phyloP scores from a whole-genome alignment of 1,284 basidiomycete species.

The Sutorius eximius region DNA sequence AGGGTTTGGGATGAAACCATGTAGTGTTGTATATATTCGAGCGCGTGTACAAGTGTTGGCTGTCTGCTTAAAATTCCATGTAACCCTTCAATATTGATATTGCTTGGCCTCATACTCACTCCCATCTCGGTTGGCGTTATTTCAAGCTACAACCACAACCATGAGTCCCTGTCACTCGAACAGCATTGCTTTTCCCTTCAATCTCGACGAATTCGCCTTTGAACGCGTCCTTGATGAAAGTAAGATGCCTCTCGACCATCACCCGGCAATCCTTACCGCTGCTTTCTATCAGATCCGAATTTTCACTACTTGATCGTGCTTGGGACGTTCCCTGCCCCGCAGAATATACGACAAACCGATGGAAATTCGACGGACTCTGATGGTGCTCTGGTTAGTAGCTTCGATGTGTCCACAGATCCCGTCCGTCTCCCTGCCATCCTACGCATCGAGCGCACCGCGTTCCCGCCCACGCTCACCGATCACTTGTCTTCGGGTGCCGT shows the following conservation, averaged over 20 bases:
- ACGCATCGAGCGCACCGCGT: slow-evolving; percentile 57
- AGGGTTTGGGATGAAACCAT: neutral
- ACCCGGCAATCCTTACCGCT: neutral
- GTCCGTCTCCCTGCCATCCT: slow-evolving; percentile 48
- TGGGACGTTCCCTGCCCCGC: slow-evolving; percentile 28
- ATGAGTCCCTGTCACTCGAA: neutral
- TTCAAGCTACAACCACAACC: neutral
- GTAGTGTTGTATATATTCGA: no score
- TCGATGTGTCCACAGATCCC: neutral
- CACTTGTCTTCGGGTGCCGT: slow-evolving; percentile 28
- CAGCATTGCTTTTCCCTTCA: neutral
- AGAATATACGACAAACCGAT: neutral
- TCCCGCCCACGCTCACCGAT: slow-evolving; percentile 39
- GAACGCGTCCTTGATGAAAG: slow-evolving; percentile 30
- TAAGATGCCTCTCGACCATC: neutral
- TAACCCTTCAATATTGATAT: no score
- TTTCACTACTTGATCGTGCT: slow-evolving; percentile 28
- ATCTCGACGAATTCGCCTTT: slow-evolving; percentile 23
- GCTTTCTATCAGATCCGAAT: slow-evolving; percentile 21
- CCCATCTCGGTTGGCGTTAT: no score
- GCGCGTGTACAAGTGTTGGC: neutral
- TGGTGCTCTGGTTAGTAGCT: neutral
- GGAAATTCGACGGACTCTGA: neutral
- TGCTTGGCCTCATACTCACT: no score
- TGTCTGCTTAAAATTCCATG: neutral